These are phyloP conservation scores for Crithidia expoeki DNA, from an alignment of 208 protist species.

Conservation along the genomic window DNA sequence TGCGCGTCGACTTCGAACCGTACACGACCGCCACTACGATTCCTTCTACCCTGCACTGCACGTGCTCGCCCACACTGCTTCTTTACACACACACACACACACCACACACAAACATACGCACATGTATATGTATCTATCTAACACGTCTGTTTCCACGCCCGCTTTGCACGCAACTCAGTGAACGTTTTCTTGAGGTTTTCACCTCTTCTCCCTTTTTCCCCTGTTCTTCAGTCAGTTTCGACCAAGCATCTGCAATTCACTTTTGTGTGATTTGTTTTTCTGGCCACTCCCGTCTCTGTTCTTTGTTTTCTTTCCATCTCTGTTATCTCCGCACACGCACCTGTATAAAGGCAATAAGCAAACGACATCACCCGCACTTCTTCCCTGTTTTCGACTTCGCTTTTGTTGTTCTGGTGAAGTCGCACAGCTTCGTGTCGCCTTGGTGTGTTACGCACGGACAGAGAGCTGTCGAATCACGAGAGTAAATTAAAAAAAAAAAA, in stretches of 20 bases:
- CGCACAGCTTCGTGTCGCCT: not conserved
- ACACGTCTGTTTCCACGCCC: no score
- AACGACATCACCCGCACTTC: not conserved
- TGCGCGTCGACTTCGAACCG: no score
- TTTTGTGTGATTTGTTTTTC: not conserved
- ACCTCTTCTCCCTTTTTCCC: slow-evolving; percentile 32
- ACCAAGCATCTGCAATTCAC: no score
- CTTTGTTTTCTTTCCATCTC: not conserved
- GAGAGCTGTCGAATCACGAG: not conserved
- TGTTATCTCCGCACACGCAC: no score
- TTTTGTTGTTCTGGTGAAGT: not conserved
- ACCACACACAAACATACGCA: not conserved
- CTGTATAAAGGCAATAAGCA: no score
- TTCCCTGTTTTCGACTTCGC: slow-evolving; percentile 3
- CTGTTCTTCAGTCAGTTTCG: not conserved
- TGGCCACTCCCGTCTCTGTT: not conserved
- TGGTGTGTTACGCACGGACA: slow-evolving; percentile 9
- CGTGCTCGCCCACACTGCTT: no score
- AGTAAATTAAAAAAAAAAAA: no score
- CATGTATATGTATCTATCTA: not conserved
- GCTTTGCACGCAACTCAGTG: not conserved
- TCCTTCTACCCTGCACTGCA: not conserved
- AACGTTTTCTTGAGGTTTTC: slow-evolving; percentile 34
- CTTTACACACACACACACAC: no score
- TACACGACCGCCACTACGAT: not conserved